Base-by-base conservation (phyloP, 2,329 filamentous ascomycete species). In the Alternaria hordeiaustralica region DNA sequence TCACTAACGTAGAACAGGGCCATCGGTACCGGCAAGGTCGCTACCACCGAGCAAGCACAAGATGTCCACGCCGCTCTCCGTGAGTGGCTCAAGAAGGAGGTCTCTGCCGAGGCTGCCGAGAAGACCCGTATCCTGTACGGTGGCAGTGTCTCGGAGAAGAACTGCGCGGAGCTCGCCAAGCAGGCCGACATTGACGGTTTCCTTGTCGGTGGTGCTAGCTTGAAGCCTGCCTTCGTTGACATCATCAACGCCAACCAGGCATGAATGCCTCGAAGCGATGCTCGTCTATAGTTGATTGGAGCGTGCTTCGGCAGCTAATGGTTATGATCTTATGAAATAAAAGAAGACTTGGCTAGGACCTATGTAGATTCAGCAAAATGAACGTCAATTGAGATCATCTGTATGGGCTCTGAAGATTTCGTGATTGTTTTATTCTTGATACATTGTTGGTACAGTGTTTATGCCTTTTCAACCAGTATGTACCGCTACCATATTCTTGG, bases 151-250 rank as follows among this genome's bases (percentile, higher is more conserved):
- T 96, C 87, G 80, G 96, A 97, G 88, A 97, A 97, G 92, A 99
- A 99, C 89, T 96, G 93, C 87, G 88, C 87, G 79, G 95, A 98
- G 70, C 88, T 99, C 76, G 89, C 92, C 81, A 95, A 94, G 87
- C 89, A 98, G 88, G 82, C 88, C 69, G 96, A 99, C 83, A 97
- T 99, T 82, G 96, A 99, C 82, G 96, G 96, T 63, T 98, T 98
- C 90, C 88, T 98, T 73, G 95, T 98, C 72, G 95, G 95, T 71
- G 95, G 95, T 83, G 95, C 95, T 79, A 96, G 92, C 82, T 89
- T 98, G 85, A 98, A 98, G 90, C 95, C 95, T 79, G 94, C 93
- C 71, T 97, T 91, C 78, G 87, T 90, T 74, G 88, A 91, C 72
- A 91, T 91, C 74, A 87, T 91, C 85, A 91, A 91, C 81, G 84